These are phyloP conservation scores for Neofusicoccum kwambonambiense DNA, from an alignment of 2,329 filamentous ascomycete species.

Conservation along the genomic window DNA sequence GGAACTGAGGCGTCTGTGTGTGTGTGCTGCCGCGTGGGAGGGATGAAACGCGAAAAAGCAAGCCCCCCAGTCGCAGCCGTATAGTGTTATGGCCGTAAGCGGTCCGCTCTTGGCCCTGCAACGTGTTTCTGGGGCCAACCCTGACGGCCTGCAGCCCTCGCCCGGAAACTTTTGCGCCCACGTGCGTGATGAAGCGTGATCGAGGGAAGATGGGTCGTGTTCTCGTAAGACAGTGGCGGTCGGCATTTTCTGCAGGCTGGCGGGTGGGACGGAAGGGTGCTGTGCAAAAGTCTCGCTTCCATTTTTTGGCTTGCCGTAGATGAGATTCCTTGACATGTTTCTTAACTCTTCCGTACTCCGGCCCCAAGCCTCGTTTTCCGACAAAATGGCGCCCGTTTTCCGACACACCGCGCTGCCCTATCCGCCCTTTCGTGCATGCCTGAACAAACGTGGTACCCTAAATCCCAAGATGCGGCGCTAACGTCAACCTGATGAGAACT, in stretches of 20 bases:
- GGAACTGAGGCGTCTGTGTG: not conserved
- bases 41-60: conserved; percentile 1
- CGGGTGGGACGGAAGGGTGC: not conserved
- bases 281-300: conserved; percentile 3
- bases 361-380: not conserved
- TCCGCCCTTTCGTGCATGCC: not conserved
- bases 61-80: not conserved
- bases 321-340: conserved; percentile 3
- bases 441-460: conserved; percentile 9
- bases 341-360: not conserved
- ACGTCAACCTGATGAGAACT: conserved; percentile 8
- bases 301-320: conserved; percentile 8
- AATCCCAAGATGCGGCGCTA: conserved; percentile 10
- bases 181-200: not conserved
- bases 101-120: not conserved
- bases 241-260: not conserved
- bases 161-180: conserved; percentile 12
- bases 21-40: not conserved
- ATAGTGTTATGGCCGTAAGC: not conserved
- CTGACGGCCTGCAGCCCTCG: not conserved
- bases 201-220: not conserved
- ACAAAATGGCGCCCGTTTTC: not conserved
- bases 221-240: conserved; percentile 3
- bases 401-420: not conserved
- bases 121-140: not conserved